Evolutionary conservation across 192 early-diverging fungal genomes (phyloP).

Genomic region (Gonapodya sp.): DNA sequence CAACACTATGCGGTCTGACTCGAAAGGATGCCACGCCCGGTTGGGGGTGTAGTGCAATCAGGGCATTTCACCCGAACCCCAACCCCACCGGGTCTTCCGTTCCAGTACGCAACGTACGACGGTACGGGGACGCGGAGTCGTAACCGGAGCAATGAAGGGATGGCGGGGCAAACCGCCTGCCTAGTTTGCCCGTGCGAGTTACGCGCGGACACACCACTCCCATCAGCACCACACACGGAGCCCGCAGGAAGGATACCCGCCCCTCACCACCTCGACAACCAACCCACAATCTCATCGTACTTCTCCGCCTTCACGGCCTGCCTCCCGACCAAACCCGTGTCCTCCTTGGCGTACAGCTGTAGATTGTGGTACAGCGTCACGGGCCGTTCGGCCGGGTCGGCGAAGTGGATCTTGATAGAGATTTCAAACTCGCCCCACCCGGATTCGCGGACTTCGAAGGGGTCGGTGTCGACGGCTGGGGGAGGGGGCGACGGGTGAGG

Average conservation of each 20-base stretch:
- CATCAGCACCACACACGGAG: slow-evolving; percentile 21
- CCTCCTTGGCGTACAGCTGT: slow-evolving; percentile 81
- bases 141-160: no score
- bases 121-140: no score
- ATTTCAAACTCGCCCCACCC: slow-evolving; percentile 99
- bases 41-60: no score
- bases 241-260: slow-evolving; percentile 4
- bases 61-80: no score
- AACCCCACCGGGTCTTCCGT: no score
- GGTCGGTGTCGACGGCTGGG: slow-evolving; percentile 66
- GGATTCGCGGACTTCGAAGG: slow-evolving; percentile 88
- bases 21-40: no score
- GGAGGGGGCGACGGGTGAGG: no score
- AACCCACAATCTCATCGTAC: slow-evolving; percentile 72
- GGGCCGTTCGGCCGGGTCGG: slow-evolving; percentile 61
- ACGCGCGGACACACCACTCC: slow-evolving; percentile 28
- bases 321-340: slow-evolving; percentile 43
- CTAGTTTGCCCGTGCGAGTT: no score
- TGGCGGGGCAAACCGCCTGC: no score
- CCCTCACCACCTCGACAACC: background rate
- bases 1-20: no score
- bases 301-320: slow-evolving; percentile 62
- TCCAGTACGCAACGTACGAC: no score
- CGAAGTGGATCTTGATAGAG: slow-evolving; percentile 81
- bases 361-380: slow-evolving; percentile 82